Evolutionary conservation across 1,284 basidiomycete genomes (phyloP), one percentile per base, ranked within the genome.

Genomic region (Moesziomyces globuligerus): DNA sequence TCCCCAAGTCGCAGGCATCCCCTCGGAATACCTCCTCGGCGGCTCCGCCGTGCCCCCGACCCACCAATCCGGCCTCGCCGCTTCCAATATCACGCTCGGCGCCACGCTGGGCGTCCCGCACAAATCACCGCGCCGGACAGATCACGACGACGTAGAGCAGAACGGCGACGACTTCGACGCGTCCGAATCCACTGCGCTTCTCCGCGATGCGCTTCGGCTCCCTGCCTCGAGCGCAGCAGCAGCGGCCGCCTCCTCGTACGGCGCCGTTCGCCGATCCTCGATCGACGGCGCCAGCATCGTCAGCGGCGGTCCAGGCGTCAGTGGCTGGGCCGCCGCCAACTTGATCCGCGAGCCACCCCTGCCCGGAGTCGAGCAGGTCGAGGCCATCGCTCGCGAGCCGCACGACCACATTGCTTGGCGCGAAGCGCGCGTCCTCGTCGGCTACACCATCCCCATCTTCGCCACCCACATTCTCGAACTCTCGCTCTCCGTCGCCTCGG

Each of bases 381-480:
- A 62, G n/a, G 58, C 64, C 7, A 72, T 72, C 18, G 69, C 56
- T 7, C 69, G 54, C 44, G 69, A 72, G 25, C 32, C 64, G 3
- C 54, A 59, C 39, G 64, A 72, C 17, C 36, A 72, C 49, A 56
- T 72, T 20, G 64, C 64, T 23, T 72, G 69, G 69, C 42, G 74
- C 34, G 76, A 78, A 38, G 59, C 66, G 0, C n/a, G 55, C 17
- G 69, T 80, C 6, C 50, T 81, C 26, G 28, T 59, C 24, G 56
- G 50, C 24, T 81, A 78, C 56, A 75, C 72, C 0, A 26, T 79
- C 8, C 78, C 79, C 18, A 75, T 80, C 44, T 78, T 75, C 56
- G 72, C 66, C 23, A 80, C 78, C 4, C 79, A 81, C 47, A 24
- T 81, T 13, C 65, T 81, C 10, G 79, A 81, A 42, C 60, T 81